These are phyloP conservation scores for Pyrrhoderma noxium DNA, from an alignment of 1,284 basidiomycete genomes.

Conservation along the genomic window DNA sequence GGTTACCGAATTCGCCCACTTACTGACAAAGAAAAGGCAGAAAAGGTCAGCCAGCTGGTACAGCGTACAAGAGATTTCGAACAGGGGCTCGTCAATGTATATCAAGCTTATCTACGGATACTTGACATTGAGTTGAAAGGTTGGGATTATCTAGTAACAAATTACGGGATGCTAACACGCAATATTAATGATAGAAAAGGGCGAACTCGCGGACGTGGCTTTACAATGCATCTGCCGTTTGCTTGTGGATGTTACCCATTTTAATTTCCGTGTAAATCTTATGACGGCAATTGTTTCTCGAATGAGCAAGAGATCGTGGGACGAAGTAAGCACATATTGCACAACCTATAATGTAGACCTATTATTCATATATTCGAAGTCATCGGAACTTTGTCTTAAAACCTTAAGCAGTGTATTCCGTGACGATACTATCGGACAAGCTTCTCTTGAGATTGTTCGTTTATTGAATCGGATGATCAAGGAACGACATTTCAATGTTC, in stretches of 20 bases:
- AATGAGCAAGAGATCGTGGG: conserved; percentile 84
- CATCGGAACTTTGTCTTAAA: conserved; percentile 75
- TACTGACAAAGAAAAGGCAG: conserved; percentile 84
- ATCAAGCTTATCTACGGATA: conserved; percentile 82
- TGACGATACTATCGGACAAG: conserved; percentile 68
- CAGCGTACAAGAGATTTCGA: conserved; percentile 90
- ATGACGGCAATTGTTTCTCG: conserved; percentile 82
- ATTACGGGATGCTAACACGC: conserved; percentile 17
- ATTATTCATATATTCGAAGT: conserved; percentile 32
- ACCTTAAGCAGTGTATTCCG: conserved; percentile 79
- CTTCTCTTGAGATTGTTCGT: conserved; percentile 86
- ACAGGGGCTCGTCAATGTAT: conserved; percentile 86
- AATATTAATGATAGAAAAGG: conserved; percentile 46
- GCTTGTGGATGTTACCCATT: conserved; percentile 81
- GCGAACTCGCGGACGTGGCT: conserved; percentile 63
- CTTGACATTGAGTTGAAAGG: conserved; percentile 87
- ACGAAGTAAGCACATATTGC: conserved; percentile 49
- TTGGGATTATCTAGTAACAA: conserved; percentile 25
- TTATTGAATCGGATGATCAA: conserved; percentile 95
- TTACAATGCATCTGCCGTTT: conserved; percentile 87
- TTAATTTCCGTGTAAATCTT: conserved; percentile 95
- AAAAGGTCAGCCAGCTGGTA: conserved; percentile 94
- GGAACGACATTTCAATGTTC: conserved; percentile 84
- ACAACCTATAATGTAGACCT: conserved; percentile 3
- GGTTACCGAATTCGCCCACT: conserved; percentile 85